Evolutionary conservation across 108 stramenopile genomes (phyloP).

Genomic region (Skeletonema tropicum): DNA sequence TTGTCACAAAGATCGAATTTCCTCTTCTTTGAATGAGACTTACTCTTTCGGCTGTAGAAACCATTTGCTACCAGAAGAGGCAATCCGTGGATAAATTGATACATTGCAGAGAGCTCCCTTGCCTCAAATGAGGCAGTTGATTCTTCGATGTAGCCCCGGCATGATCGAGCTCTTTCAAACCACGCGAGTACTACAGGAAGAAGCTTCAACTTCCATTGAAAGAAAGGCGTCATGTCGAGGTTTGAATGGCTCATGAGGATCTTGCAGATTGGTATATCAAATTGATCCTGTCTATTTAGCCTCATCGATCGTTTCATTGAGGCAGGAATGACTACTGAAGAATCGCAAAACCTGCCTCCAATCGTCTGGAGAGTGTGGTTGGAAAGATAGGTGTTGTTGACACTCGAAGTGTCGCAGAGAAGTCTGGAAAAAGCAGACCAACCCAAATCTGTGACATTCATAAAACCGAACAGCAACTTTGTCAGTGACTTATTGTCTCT

Average conservation of each 20-base stretch:
- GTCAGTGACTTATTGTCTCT: neutral
- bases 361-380: slow-evolving; percentile 9
- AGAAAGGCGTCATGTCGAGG: neutral
- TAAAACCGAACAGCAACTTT: neutral
- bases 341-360: neutral
- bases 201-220: neutral
- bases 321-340: neutral
- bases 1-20: neutral
- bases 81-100: neutral
- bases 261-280: neutral
- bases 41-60: neutral
- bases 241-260: neutral
- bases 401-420: slow-evolving; percentile 16
- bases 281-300: neutral
- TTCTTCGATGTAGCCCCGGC: neutral
- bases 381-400: slow-evolving; percentile 23
- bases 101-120: neutral
- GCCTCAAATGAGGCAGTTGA: neutral
- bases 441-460: neutral
- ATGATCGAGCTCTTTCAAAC: slow-evolving; percentile 1
- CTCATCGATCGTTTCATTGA: neutral
- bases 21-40: neutral
- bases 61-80: neutral
- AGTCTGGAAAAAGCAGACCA: slow-evolving; percentile 9
- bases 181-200: neutral